A percentile compares a stretch with the other conserved stretches of the same genome.
Conservation (phyloP, 2,329 filamentous ascomycete species). For the Exophiala sideris region DNA sequence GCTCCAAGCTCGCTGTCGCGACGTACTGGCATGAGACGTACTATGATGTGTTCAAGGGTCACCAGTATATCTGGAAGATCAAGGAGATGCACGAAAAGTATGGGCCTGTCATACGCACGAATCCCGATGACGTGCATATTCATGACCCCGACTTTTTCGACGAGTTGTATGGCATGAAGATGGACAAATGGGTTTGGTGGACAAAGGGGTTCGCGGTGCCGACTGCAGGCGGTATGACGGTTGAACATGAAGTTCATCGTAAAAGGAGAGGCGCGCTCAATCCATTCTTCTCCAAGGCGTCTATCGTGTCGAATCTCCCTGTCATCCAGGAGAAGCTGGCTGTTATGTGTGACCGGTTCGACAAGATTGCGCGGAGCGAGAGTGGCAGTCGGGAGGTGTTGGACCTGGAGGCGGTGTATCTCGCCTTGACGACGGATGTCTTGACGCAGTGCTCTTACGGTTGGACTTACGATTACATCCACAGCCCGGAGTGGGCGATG, state of each 20-base stretch:
- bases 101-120: slow-evolving; percentile 30
- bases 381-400: slow-evolving; percentile 9
- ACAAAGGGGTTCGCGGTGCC: slow-evolving; percentile 16
- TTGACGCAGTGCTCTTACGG: slow-evolving; percentile 39
- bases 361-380: slow-evolving; percentile 7
- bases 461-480: slow-evolving; percentile 33
- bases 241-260: slow-evolving; percentile 42
- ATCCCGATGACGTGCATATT: slow-evolving; percentile 26
- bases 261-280: slow-evolving; percentile 41
- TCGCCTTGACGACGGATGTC: slow-evolving; percentile 35
- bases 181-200: slow-evolving; percentile 24
- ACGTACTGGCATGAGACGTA: slow-evolving; percentile 35
- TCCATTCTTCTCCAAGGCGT: slow-evolving; percentile 44
- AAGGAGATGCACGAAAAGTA: slow-evolving; percentile 36
- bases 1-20: slow-evolving; percentile 34
- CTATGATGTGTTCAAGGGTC: slow-evolving; percentile 31
- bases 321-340: slow-evolving; percentile 34
- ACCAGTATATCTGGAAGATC: slow-evolving; percentile 32
- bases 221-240: slow-evolving; percentile 29
- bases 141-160: slow-evolving; percentile 25
- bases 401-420: slow-evolving; percentile 20
- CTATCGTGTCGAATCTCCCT: slow-evolving; percentile 37
- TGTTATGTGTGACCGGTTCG: slow-evolving; percentile 19
- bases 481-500: slow-evolving; percentile 30
- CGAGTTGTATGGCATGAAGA: slow-evolving; percentile 22